phyloP scores from a whole-genome alignment of 2,329 filamentous ascomycete genomes.

The Sclerotinia glacialis region DNA sequence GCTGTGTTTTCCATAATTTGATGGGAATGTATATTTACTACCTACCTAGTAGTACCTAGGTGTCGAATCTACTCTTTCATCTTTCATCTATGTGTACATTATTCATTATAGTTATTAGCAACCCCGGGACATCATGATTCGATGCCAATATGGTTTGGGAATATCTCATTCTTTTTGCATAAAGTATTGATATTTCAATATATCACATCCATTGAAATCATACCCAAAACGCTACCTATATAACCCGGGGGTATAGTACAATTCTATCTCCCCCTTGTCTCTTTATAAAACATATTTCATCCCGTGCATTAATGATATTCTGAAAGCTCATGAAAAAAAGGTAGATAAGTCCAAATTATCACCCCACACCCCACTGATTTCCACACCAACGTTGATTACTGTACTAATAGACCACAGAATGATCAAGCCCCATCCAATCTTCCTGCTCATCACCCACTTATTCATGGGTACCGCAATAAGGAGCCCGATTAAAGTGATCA shows the following conservation, averaged over 20 bases:
- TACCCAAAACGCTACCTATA: background rate
- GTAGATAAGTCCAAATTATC: conserved; percentile 12
- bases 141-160: background rate
- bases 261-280: background rate
- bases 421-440: conserved; percentile 79
- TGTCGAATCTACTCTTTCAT: too few relatives aligned
- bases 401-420: conserved; percentile 79
- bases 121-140: background rate
- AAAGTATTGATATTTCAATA: background rate
- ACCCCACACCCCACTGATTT: conserved; percentile 56
- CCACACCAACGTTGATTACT: conserved; percentile 74
- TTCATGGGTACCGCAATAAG: conserved; percentile 81
- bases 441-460: conserved; percentile 78
- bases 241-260: background rate
- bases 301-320: background rate
- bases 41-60: background rate
- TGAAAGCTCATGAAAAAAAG: background rate
- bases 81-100: background rate
- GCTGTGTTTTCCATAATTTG: background rate
- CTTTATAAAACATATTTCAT: background rate
- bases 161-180: background rate
- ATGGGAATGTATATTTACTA: too few relatives aligned
- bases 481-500: conserved; percentile 75
- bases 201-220: background rate
- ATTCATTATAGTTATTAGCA: background rate